These are phyloP conservation scores for Ensete glaucum DNA, from an alignment of 176 grass and related monocot genomes.

Conservation along the genomic window DNA sequence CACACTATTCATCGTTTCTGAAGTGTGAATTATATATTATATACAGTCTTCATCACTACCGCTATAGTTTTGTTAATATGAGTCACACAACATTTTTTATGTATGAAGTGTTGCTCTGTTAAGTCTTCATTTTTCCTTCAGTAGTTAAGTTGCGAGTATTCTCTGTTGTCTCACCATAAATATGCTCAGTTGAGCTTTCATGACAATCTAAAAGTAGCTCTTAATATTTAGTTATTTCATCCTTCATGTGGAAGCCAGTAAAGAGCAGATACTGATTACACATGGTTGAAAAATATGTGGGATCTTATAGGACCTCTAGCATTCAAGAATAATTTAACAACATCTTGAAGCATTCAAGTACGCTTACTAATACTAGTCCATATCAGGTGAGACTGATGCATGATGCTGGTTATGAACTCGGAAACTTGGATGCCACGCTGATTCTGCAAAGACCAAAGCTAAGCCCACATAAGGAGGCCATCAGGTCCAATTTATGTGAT, in stretches of 20 bases:
- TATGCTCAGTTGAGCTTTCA: background rate
- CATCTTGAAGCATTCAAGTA: background rate
- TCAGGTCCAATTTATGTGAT: constrained; percentile 72
- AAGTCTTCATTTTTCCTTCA: too few relatives aligned
- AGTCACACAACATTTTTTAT: too few relatives aligned
- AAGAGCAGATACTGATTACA: background rate
- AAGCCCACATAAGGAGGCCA: constrained; percentile 86
- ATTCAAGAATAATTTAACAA: background rate
- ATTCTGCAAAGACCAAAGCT: constrained; percentile 90
- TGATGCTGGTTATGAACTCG: constrained; percentile 77
- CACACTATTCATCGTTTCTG: too few relatives aligned
- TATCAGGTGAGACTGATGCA: constrained; percentile 94
- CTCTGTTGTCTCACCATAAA: too few relatives aligned
- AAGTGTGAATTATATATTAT: too few relatives aligned
- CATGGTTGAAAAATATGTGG: background rate
- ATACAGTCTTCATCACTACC: too few relatives aligned
- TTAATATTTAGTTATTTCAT: background rate
- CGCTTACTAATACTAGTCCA: constrained; percentile 7
- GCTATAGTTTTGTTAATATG: too few relatives aligned
- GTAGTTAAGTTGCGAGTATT: too few relatives aligned
- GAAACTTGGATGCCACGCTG: constrained; percentile 86
- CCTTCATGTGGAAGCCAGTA: background rate
- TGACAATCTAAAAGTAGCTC: background rate
- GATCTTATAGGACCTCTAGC: background rate
- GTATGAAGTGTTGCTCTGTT: too few relatives aligned